Base-by-base conservation (phyloP, 192 early-diverging fungal species). In the Coemansia asiatica region DNA sequence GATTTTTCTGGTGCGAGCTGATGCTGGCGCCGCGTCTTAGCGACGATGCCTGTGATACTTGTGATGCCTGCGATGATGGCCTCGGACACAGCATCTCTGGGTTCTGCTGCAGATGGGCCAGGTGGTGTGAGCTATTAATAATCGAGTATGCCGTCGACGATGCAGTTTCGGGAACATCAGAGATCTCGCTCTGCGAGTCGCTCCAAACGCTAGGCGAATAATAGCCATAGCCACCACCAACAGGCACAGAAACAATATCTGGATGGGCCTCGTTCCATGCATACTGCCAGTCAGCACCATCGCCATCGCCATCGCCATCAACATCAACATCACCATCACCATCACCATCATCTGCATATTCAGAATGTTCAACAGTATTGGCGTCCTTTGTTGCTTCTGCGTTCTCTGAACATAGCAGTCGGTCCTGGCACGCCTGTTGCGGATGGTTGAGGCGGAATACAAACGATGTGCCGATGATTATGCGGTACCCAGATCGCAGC, bases 401-500 rank as follows among this genome's bases (percentile, higher is more conserved):
- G 26, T 79, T 72, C 21, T 76, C 48, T 27, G 56, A 25, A 31
- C 46, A 25, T 35, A 31, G 46, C n/a, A 56, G 47, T 16, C 61
- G 66, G 21, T 76, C 76, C 46, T 58, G 65, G 5, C 90, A 85
- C 1, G 85, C 90, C 63, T 95, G 91, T 60, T 85, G 87, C 4
- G 93, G 93, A 67, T 95, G 83, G 58, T 91, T 94, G 60, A 94
- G 91, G 12, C 92, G 76, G 63, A 94, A 95, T 0, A 95, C 89
- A 76, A 91, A 92, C 59, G 88, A 83, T 38, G 86, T 84, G 35
- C 91, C 92, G 18, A 95, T 75, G 44, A 94, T 92, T 31, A 95
- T 81, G 47, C 93, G 87, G 64, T 83, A 90, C 9, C 92, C 92
- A 0, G 89, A 90, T 33, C 81, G 75, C 29, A 95, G 71, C 35